Evolutionary conservation across 2,329 filamentous ascomycete genomes (phyloP).

Genomic region (Xenosphaeropsis pyriputrescens): DNA sequence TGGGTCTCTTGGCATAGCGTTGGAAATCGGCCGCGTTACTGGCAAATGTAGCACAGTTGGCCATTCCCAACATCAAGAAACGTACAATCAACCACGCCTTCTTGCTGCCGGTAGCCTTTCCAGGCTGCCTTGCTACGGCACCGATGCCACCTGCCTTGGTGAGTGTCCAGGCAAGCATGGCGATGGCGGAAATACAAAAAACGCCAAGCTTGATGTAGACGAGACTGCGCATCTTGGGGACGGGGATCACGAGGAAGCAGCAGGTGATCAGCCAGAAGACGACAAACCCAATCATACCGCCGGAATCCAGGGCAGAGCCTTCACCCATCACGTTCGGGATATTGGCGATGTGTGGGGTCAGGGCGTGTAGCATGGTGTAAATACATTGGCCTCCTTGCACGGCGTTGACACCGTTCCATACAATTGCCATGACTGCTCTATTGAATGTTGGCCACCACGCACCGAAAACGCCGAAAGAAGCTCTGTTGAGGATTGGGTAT

Average conservation of each 20-base stretch:
- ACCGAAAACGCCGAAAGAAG: conserved; percentile 25
- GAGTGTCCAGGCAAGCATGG: conserved; percentile 24
- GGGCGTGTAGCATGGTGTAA: conserved; percentile 25
- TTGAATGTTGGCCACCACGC: conserved; percentile 28
- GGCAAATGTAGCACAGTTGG: conserved; percentile 22
- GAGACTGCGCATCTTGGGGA: conserved; percentile 21
- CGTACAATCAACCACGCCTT: conserved; percentile 22
- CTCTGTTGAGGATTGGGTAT: too few relatives aligned
- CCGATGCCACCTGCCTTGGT: conserved; percentile 18
- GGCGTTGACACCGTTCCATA: conserved; percentile 28
- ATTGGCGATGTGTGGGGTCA: conserved; percentile 23
- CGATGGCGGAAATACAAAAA: conserved; percentile 21
- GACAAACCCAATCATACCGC: conserved; percentile 25
- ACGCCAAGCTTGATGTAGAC: conserved; percentile 22
- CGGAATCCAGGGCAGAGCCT: conserved; percentile 23
- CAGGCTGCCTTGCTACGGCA: conserved; percentile 13
- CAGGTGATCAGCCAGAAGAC: conserved; percentile 25
- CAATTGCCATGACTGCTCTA: conserved; percentile 27
- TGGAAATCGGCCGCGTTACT: conserved; percentile 27
- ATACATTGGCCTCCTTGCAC: conserved; percentile 19
- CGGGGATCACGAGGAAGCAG: conserved; percentile 22
- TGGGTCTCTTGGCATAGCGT: conserved; percentile 23
- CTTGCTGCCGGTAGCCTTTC: conserved; percentile 17
- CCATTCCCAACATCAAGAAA: conserved; percentile 21
- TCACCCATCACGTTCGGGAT: conserved; percentile 24